Evolutionary conservation across 2,329 filamentous ascomycete genomes (phyloP), one percentile per base, ranked within the genome.

Genomic region (Akanthomyces muscarius): DNA sequence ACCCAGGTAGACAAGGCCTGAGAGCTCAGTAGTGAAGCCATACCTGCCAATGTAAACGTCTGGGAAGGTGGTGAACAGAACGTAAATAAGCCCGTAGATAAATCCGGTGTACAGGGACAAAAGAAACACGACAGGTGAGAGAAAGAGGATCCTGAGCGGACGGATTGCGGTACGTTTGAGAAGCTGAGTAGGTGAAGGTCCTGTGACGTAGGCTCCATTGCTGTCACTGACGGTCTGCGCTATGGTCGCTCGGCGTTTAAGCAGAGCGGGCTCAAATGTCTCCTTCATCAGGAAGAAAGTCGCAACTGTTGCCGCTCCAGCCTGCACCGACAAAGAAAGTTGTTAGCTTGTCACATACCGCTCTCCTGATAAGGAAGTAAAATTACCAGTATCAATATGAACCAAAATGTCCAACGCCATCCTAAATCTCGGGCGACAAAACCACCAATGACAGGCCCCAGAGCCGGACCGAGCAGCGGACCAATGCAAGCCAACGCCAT

Each of bases 401-500:
- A 74, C 75, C 80, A 83, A 58, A 78, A 79, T 3, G 77, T 75
- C 80, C 82, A 83, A 2, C 80, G 72, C 80, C 81, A 83, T 4
- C 80, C 80, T 4, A 79, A 76, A 0, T 74, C 73, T 28, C 79
- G 72, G 0, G 78, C 75, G 0, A 83, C 70, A 60, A 80, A 83
- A 1, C 78, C 80, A 1, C 81, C 81, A 1, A 78, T 71, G 1
- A 71, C 64, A 1, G 70, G 70, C 0, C 70, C 70, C 23, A 71
- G 18, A 41, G 78, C 77, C 0, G 85, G 84, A 0, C 85, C 85
- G 2, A 82, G 79, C 3, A 87, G 78, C 0, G 88, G 84, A 0
- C 85, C 82, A 72, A 86, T 79, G 1, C 83, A 81, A 69, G 89
- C 89, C 0, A 82, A 79, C 0, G 86, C 83, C 72, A 89, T 86